A percentile compares a stretch with the other conserved stretches of the same genome.
Conservation (phyloP, 202 grass and related monocot species). For the Digitaria exilis region DNA sequence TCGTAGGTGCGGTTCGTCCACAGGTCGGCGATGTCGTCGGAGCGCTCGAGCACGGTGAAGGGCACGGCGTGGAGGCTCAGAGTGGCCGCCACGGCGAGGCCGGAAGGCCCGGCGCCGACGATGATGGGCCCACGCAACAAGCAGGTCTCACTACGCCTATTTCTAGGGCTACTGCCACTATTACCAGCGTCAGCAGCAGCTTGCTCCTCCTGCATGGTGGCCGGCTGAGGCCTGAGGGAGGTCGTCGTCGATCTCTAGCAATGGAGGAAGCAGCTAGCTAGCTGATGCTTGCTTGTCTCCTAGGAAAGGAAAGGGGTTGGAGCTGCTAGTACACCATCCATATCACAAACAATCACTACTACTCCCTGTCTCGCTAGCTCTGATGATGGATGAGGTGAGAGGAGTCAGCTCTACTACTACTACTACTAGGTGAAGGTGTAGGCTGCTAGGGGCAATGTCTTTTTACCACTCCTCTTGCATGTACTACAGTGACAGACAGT, state of each 20-base stretch:
- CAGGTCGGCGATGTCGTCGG: conserved; percentile 75
- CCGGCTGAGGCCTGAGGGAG: no score
- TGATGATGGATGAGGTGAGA: conserved; percentile 6
- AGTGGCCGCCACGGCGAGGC: conserved; percentile 83
- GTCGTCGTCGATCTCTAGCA: no score
- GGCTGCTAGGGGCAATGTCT: conserved; percentile 32
- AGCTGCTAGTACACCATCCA: background rate
- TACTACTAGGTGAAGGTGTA: no score
- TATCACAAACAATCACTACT: background rate
- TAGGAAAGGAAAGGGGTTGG: background rate
- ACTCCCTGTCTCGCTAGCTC: conserved; percentile 9
- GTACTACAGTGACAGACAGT: conserved; percentile 50
- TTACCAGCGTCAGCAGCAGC: background rate
- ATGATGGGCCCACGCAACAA: conserved; percentile 70
- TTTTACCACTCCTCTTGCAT: conserved; percentile 53
- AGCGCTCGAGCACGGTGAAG: conserved; percentile 78
- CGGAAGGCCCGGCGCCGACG: conserved; percentile 89
- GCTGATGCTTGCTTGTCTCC: background rate
- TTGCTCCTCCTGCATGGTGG: conserved; percentile 42
- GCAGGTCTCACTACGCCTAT: background rate
- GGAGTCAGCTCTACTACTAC: no score
- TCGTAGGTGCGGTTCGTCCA: conserved; percentile 88
- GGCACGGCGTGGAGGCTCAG: conserved; percentile 61
- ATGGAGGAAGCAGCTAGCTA: background rate
- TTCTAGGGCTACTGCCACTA: background rate